phyloP scores from a whole-genome alignment of 2,329 filamentous ascomycete species.

The Fusarium sp. region DNA sequence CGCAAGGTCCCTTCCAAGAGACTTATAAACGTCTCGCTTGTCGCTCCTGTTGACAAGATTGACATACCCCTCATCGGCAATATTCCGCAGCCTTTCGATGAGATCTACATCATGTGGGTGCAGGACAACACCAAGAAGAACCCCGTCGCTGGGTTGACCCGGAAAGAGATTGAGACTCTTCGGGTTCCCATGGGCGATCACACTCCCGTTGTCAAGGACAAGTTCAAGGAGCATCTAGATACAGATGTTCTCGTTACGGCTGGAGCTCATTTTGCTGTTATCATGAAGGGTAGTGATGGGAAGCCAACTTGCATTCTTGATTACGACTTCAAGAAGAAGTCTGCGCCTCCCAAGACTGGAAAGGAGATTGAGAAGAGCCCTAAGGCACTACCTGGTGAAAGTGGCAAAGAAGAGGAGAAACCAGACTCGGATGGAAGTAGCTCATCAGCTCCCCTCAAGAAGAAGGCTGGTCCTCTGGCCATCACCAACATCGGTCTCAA shows the following conservation, averaged over 20 bases:
- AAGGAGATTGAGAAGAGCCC: background rate
- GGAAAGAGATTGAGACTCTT: background rate
- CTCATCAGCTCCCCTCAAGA: conserved; percentile 43
- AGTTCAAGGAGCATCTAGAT: conserved; percentile 6
- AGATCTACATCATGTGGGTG: conserved; percentile 49
- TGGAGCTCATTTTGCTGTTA: conserved; percentile 44
- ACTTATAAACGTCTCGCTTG: background rate
- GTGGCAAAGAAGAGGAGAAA: background rate
- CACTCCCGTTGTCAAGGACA: conserved; percentile 14
- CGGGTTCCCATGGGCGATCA: background rate
- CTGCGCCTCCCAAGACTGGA: background rate
- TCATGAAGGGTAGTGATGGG: conserved; percentile 18
- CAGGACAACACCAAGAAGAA: conserved; percentile 32
- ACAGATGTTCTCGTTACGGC: conserved; percentile 33
- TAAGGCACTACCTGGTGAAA: background rate
- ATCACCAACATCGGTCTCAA: conserved; percentile 52
- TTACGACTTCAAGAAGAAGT: conserved; percentile 43
- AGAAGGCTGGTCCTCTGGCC: conserved; percentile 46
- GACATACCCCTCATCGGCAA: conserved; percentile 39
- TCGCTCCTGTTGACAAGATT: background rate
- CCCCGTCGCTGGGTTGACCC: background rate
- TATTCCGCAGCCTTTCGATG: conserved; percentile 50
- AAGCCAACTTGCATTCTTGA: conserved; percentile 32
- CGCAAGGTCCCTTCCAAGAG: background rate
- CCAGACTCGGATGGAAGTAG: background rate